Evolutionary conservation across 352 stramenopile species (phyloP).

Genomic region (Peronospora farinosa): DNA sequence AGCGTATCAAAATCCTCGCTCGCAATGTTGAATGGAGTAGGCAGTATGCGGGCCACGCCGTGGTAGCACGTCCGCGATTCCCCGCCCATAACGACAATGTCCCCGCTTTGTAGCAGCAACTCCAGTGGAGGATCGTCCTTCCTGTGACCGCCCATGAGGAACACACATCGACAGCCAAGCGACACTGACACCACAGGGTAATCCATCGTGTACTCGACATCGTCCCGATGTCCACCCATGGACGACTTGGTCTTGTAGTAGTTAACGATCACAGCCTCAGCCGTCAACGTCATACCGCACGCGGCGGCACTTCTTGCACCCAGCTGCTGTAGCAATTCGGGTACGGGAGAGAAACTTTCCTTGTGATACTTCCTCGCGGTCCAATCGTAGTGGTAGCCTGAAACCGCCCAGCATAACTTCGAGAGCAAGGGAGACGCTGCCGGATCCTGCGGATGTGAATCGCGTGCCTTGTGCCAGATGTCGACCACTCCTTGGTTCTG

Average conservation of each 20-base stretch:
- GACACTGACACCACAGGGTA: conserved; percentile 76
- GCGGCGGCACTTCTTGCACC: conserved; percentile 37
- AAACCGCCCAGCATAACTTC: conserved; percentile 68
- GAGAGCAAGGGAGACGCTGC: conserved; percentile 35
- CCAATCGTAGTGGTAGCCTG: conserved; percentile 81
- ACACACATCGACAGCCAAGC: conserved; percentile 62
- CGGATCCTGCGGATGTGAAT: conserved; percentile 34
- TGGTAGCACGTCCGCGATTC: conserved; percentile 67
- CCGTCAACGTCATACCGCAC: conserved; percentile 44
- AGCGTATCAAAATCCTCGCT: conserved; percentile 26
- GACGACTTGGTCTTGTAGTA: conserved; percentile 74
- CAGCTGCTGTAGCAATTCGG: conserved; percentile 37
- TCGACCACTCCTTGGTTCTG: conserved; percentile 42
- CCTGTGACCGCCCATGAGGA: conserved; percentile 60
- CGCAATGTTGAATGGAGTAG: conserved; percentile 35
- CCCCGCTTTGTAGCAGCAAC: conserved; percentile 60
- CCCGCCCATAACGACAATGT: conserved; percentile 57
- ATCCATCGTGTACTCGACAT: conserved; percentile 81
- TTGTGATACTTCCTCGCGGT: conserved; percentile 61
- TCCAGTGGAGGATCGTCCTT: conserved; percentile 60
- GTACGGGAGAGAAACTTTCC: conserved; percentile 48
- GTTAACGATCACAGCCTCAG: conserved; percentile 78
- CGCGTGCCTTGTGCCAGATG: conserved; percentile 49
- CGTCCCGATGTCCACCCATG: conserved; percentile 79
- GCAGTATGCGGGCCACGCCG: conserved; percentile 54